Base-by-base conservation (phyloP, 164 flowering plant genomes). In the Stephania cephalantha region DNA sequence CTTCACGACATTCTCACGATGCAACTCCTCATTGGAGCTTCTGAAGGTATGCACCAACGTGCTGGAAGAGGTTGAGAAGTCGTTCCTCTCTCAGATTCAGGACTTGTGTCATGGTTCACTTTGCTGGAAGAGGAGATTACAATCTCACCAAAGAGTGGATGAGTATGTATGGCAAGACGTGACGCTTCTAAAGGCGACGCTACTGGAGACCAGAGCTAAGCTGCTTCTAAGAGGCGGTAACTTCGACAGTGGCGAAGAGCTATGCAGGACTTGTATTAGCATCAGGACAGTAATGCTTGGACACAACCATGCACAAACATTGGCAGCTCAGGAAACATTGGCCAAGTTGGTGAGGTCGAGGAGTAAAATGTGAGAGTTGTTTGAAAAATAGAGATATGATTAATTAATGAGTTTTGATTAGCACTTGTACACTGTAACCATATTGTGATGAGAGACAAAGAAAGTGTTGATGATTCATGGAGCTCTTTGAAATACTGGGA, bases 261-360 rank as follows among this genome's bases (percentile, higher is more conserved):
- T 94, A 0, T 94, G 97, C 76, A 88, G 97, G 77, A 94, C 92
- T 20, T 90, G 98, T 68, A 87, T 94, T 31, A 92, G 98, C 73
- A 94, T 91, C 72, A 85, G 95, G 78, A 92, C 97, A 10, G 97
- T 94, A 72, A 92, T 94, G 98, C 86, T 94, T 13, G 98, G 98
- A 10, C 94, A 94, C 50, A 86, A 85, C 81, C 93, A 91, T 80
- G 86, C 87, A 1, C 94, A 82, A 67, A 94, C 97, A 48, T 72
- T 94, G 79, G 92, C 97, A 77, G 94, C 98, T 71, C 98, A 94
- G 76, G 91, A 94, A 76, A 94, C 93, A 70, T 82, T 94, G 25
- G 92, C 95, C 22, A 90, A 87, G 79, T 78, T 94, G 64, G 95
- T 92, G n/a, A 86, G 93, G 71, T 83, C 84, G 84, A 87, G 97